Percentiles rank a stretch among this genome's conserved stretches.
Evolutionary conservation across 169 alveolate genomes (phyloP).

Genomic region (Plasmodium billcollinsi): DNA sequence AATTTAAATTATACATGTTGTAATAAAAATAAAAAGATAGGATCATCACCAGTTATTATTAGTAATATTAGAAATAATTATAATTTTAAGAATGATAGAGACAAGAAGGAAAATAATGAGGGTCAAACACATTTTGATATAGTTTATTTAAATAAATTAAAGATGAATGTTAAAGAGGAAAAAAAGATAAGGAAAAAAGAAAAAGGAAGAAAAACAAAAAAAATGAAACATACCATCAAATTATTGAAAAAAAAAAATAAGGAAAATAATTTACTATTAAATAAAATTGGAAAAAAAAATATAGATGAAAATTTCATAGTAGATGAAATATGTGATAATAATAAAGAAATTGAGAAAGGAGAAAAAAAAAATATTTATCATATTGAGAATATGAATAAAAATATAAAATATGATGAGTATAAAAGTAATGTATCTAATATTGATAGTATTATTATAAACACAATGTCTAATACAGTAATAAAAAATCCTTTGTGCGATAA

Average conservation of each 20-base stretch:
- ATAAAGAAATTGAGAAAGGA: neutral
- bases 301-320: neutral
- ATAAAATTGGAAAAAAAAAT: slow-evolving; percentile 9
- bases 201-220: neutral
- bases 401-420: neutral
- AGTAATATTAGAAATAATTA: slow-evolving; percentile 4
- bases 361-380: neutral
- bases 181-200: slow-evolving; percentile 14
- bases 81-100: neutral
- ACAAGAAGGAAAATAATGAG: neutral
- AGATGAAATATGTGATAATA: neutral
- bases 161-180: slow-evolving; percentile 11
- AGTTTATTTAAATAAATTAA: slow-evolving; percentile 60
- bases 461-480: too few relatives aligned
- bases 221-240: too few relatives aligned
- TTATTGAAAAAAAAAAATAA: neutral
- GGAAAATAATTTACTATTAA: neutral
- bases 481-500: too few relatives aligned
- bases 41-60: neutral
- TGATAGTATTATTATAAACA: too few relatives aligned
- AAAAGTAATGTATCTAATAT: too few relatives aligned
- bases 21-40: neutral
- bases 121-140: slow-evolving; percentile 32
- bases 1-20: neutral
- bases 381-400: neutral